phyloP scores from a whole-genome alignment of 78 protist genomes.

The Dictyostelium capitatum region DNA sequence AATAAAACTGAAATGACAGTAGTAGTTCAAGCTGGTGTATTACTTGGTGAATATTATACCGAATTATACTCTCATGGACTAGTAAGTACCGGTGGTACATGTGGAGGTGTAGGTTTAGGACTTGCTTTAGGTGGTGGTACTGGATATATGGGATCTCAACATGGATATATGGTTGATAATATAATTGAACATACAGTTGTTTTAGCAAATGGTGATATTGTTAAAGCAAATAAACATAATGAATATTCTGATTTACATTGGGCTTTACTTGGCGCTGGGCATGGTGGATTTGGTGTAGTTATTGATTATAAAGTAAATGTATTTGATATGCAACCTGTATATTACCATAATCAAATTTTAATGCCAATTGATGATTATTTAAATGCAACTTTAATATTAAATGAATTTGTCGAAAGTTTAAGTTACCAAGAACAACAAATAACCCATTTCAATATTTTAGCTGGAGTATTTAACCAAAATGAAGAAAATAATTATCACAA shows the following conservation, averaged over 20 bases:
- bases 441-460: not conserved
- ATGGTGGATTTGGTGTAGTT: constrained; percentile 12
- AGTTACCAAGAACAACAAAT: not conserved
- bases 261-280: constrained; percentile 25
- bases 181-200: not conserved
- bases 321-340: not conserved
- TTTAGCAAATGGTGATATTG: not conserved
- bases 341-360: not conserved
- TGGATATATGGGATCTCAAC: not conserved
- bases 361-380: not conserved
- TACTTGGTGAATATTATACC: not conserved
- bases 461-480: not conserved
- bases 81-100: constrained; percentile 40
- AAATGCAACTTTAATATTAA: not conserved
- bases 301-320: not conserved
- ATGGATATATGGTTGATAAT: constrained; percentile 30
- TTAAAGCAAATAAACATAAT: not conserved
- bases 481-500: not conserved
- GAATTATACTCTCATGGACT: not conserved
- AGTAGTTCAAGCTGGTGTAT: constrained; percentile 16
- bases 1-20: not conserved
- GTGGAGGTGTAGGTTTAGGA: constrained; percentile 44
- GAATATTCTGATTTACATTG: constrained; percentile 8
- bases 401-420: not conserved
- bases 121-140: constrained; percentile 39